A percentile compares a stretch with the other conserved stretches of the same genome.
Evolutionary conservation across 768 basidiomycete genomes (phyloP).

Genomic region (Cantharellus cinnabarinus): DNA sequence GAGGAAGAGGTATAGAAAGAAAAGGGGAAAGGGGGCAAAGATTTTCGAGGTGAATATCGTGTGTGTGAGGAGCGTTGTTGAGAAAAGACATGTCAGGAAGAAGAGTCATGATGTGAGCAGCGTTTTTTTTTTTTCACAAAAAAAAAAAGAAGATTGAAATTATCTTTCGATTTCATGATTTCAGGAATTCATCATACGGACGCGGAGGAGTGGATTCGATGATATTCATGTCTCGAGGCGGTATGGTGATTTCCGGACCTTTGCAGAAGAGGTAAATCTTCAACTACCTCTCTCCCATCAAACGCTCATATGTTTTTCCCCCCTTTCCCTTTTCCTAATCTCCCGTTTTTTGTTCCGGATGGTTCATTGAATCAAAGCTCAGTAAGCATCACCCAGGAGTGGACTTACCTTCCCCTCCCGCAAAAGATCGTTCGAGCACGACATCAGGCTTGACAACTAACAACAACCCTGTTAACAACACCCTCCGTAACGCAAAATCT

Average conservation of each 20-base stretch:
- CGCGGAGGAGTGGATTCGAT: slow-evolving; percentile 43
- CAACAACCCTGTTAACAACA: slow-evolving; percentile 18
- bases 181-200: slow-evolving; percentile 91
- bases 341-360: slow-evolving; percentile 1
- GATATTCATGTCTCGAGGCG: slow-evolving; percentile 82
- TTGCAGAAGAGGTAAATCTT: slow-evolving; percentile 54
- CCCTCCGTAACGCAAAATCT: slow-evolving; percentile 6
- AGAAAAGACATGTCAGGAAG: slow-evolving; percentile 71
- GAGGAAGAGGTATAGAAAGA: slow-evolving; percentile 34
- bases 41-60: slow-evolving; percentile 83
- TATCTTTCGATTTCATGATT: not conserved
- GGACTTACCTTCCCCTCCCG: slow-evolving; percentile 60
- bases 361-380: slow-evolving; percentile 29
- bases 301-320: slow-evolving; percentile 1
- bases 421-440: slow-evolving; percentile 55
- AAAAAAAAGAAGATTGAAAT: not conserved
- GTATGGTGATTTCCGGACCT: slow-evolving; percentile 86
- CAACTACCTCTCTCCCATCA: too few species aligned
- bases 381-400: slow-evolving; percentile 72
- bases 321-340: not conserved
- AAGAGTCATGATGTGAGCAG: slow-evolving; percentile 63
- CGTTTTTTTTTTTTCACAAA: not conserved
- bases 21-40: slow-evolving; percentile 34
- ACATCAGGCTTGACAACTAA: slow-evolving; percentile 19
- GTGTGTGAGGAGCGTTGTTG: slow-evolving; percentile 60